Conservation (phyloP, 768 basidiomycete genomes). For the Lyophyllum semitale region DNA sequence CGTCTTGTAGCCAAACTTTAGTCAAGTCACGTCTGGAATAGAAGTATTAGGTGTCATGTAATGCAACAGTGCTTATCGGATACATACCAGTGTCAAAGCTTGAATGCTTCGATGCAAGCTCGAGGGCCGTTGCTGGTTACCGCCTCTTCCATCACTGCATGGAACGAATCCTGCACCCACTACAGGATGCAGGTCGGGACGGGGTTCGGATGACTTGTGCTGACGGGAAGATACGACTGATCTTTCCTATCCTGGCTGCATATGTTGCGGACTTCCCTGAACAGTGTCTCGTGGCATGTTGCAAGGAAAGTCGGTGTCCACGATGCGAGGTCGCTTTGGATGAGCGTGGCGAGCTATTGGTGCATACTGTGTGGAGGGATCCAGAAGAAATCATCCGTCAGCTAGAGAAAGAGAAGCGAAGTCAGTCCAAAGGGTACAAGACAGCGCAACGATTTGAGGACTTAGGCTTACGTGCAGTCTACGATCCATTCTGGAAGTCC, state of each 20-base stretch:
- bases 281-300: no score
- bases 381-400: conserved; percentile 36
- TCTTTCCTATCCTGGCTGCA: no score
- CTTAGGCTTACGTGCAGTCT: no score
- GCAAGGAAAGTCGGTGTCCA: conserved; percentile 32
- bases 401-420: no score
- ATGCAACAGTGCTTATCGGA: conserved; percentile 16
- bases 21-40: conserved; percentile 34
- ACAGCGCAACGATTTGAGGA: no score
- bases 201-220: conserved; percentile 30
- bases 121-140: conserved; percentile 2
- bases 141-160: conserved; percentile 42
- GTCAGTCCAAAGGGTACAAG: no score
- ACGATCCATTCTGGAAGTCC: no score
- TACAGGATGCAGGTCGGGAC: conserved; percentile 22
- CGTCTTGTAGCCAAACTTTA: conserved; percentile 34
- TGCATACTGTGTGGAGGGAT: no score
- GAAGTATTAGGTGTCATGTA: conserved; percentile 23
- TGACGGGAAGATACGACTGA: conserved; percentile 30
- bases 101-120: not conserved
- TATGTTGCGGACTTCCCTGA: no score
- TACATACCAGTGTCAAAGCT: conserved; percentile 1
- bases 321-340: conserved; percentile 20
- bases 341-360: not conserved
- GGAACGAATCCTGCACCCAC: conserved; percentile 25